phyloP scores from a whole-genome alignment of 164 flowering plant species.

The Macadamia integrifolia region DNA sequence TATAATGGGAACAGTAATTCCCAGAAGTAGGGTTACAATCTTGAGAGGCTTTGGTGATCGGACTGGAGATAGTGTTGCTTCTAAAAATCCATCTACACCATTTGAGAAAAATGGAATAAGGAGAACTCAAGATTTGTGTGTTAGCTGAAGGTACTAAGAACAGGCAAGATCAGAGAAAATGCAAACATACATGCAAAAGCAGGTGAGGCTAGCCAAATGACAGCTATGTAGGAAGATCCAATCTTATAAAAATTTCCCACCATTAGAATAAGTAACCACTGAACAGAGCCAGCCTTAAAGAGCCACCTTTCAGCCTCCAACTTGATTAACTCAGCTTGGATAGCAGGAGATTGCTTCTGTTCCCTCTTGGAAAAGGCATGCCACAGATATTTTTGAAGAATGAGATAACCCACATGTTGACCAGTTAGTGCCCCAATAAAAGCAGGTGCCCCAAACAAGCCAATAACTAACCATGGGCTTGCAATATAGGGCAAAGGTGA shows the following conservation, averaged over 20 bases:
- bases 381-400: slow-evolving; percentile 49
- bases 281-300: slow-evolving; percentile 76
- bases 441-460: slow-evolving; percentile 86
- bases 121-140: neutral
- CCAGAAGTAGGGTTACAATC: slow-evolving; percentile 62
- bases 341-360: slow-evolving; percentile 23
- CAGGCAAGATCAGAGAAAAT: neutral
- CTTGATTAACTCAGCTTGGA: slow-evolving; percentile 42
- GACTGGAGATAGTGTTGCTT: slow-evolving; percentile 80
- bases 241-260: slow-evolving; percentile 61
- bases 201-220: slow-evolving; percentile 82
- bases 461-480: slow-evolving; percentile 73
- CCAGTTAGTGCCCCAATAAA: slow-evolving; percentile 84
- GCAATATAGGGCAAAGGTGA: slow-evolving; percentile 78
- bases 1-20: slow-evolving; percentile 55
- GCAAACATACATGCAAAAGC: slow-evolving; percentile 82
- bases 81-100: slow-evolving; percentile 83
- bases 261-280: slow-evolving; percentile 71
- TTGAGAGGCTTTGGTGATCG: slow-evolving; percentile 83
- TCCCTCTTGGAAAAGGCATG: slow-evolving; percentile 34
- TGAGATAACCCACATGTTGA: slow-evolving; percentile 65
- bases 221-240: slow-evolving; percentile 83
- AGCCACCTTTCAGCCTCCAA: slow-evolving; percentile 96
- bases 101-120: slow-evolving; percentile 15
- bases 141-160: neutral